Percentiles rank a stretch among this genome's conserved stretches.
phyloP scores from a whole-genome alignment of 2,329 filamentous ascomycete species.

The Botrytis galanthina region DNA sequence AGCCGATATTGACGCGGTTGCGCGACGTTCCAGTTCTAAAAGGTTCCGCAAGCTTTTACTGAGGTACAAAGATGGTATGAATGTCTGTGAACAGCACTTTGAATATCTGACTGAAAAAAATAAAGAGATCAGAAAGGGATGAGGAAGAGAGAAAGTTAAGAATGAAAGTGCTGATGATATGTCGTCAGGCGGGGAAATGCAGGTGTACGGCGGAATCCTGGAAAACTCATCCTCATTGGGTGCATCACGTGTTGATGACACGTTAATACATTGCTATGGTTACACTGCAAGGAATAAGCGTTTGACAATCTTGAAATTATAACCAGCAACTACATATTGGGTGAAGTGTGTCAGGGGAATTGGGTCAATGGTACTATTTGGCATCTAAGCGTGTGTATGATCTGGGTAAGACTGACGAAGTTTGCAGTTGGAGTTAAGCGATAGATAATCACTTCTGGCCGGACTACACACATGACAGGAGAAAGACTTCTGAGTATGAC shows the following conservation, averaged over 20 bases:
- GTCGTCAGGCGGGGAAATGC: too few species aligned
- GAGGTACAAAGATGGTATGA: neutral
- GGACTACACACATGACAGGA: too few species aligned
- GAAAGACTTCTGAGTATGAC: too few species aligned
- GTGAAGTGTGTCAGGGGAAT: too few species aligned
- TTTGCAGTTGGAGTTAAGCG: too few species aligned
- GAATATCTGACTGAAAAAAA: neutral
- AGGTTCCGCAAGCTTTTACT: neutral
- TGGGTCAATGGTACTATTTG: rapidly evolving
- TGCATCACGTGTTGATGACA: neutral
- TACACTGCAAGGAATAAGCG: neutral
- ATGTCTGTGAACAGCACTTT: neutral
- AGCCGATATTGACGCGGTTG: neutral
- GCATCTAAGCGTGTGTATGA: too few species aligned
- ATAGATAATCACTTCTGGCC: too few species aligned
- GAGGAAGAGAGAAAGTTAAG: neutral
- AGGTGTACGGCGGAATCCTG: too few species aligned
- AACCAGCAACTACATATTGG: too few species aligned
- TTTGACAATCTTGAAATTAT: neutral
- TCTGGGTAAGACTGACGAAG: too few species aligned
- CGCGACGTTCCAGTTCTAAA: neutral
- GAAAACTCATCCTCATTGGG: neutral
- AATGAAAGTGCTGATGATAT: too few species aligned
- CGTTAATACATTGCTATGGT: neutral
- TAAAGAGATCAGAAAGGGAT: neutral